Percentiles rank a stretch among this genome's conserved stretches.
phyloP scores from a whole-genome alignment of 768 basidiomycete species.

The Mycena olivaceomarginata region DNA sequence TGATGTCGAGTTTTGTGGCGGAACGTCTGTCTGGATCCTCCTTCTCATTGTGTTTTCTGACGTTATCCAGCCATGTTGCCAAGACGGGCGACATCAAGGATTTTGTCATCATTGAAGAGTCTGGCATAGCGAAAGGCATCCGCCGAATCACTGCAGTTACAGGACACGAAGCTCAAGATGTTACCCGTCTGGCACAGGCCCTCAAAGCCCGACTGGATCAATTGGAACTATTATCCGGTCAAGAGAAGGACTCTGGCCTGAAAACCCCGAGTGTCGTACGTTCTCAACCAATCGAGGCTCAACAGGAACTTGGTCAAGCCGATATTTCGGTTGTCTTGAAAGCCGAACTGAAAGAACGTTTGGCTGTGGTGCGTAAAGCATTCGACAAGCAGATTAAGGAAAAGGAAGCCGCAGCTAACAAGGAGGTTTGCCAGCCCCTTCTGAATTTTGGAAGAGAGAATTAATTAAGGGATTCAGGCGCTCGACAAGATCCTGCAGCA shows the following conservation, averaged over 20 bases:
- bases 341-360: constrained; percentile 84
- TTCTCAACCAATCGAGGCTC: constrained; percentile 39
- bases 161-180: constrained; percentile 93
- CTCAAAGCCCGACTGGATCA: constrained; percentile 78
- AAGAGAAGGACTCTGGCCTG: constrained; percentile 91
- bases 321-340: constrained; percentile 93
- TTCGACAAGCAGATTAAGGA: constrained; percentile 93
- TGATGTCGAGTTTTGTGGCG: constrained; percentile 98
- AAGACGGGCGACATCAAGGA: constrained; percentile 98
- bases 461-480: constrained; percentile 65
- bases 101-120: constrained; percentile 96
- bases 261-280: constrained; percentile 88
- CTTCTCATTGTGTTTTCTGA: constrained; percentile 13
- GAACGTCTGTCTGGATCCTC: constrained; percentile 79
- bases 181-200: constrained; percentile 78
- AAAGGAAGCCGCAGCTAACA: constrained; percentile 83
- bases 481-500: constrained; percentile 80
- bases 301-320: constrained; percentile 90
- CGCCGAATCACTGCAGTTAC: constrained; percentile 96
- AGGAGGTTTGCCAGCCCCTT: constrained; percentile 71
- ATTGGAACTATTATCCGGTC: constrained; percentile 77
- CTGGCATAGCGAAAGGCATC: constrained; percentile 98
- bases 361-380: constrained; percentile 83
- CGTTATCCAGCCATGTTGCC: constrained; percentile 84
- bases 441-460: neutral